Evolutionary conservation across 1,284 basidiomycete species (phyloP).

Genomic region (Cutaneotrichosporon sp.): DNA sequence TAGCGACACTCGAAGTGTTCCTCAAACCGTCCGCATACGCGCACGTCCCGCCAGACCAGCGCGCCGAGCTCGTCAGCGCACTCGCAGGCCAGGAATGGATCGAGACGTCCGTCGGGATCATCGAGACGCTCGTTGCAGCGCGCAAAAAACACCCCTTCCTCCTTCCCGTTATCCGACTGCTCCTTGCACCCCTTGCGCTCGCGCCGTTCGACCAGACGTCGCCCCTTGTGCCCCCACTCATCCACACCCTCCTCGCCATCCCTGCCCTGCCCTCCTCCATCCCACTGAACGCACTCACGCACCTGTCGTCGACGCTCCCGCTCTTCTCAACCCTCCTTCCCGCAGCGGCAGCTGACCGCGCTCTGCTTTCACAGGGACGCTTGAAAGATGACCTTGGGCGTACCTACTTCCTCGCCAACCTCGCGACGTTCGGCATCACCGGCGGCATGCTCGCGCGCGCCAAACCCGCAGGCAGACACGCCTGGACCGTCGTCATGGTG

Average conservation of each 20-base stretch:
- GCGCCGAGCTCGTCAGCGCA: slow-evolving; percentile 12
- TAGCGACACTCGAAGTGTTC: slow-evolving; percentile 19
- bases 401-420: slow-evolving; percentile 44
- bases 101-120: slow-evolving; percentile 21
- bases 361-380: slow-evolving; percentile 23
- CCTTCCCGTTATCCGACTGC: slow-evolving; percentile 29
- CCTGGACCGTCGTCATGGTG: slow-evolving; percentile 40
- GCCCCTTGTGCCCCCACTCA: slow-evolving; percentile 26
- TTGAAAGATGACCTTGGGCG: slow-evolving; percentile 36
- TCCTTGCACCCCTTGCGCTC: slow-evolving; percentile 33
- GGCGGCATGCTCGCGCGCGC: slow-evolving; percentile 37
- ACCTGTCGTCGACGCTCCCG: slow-evolving; percentile 36
- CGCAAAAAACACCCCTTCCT: slow-evolving; percentile 43
- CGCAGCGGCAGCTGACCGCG: slow-evolving; percentile 20
- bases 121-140: slow-evolving; percentile 29
- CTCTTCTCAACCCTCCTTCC: slow-evolving; percentile 40
- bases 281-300: slow-evolving; percentile 40
- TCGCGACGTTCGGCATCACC: slow-evolving; percentile 45
- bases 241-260: slow-evolving; percentile 39
- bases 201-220: slow-evolving; percentile 6
- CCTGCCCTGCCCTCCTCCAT: slow-evolving; percentile 40
- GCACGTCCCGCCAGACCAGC: not conserved
- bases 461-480: slow-evolving; percentile 21
- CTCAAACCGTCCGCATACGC: slow-evolving; percentile 18
- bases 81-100: slow-evolving; percentile 30